Base-by-base conservation (phyloP, 1,284 basidiomycete genomes). In the Rhodotorula mucilaginosa region DNA sequence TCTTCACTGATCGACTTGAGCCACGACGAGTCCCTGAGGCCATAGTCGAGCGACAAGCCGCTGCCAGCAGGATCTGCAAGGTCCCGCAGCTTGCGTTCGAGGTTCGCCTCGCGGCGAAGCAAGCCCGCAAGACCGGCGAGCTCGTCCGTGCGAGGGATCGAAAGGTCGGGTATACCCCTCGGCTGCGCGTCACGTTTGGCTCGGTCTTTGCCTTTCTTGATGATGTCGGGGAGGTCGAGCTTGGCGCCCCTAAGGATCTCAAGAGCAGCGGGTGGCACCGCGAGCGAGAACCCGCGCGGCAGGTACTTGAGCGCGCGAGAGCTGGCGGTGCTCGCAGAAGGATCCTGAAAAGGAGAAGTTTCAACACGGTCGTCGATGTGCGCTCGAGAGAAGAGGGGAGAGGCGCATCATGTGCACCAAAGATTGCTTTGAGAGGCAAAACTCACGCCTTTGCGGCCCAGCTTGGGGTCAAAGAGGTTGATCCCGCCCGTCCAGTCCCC, bases 261-360 rank as follows among this genome's bases (percentile, higher is more conserved):
- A 60, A 63, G 48, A 16, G 59, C 54, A 39, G 59, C 52, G 16
- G 34, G 6, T 0, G 64, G 64, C 47, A 70, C 44, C 1, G 68
- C 60, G 56, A 66, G 61, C 3, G 64, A 65, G 57, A 63, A 63
- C 2, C 64, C 64, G 56, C 68, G 64, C 23, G 54, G 13, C 48
- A 63, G 56, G 64, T 70, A 66, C 60, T 70, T 70, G 64, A 62
- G 49, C n/a, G 63, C 21, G 48, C 68, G 64, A 4, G 48, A 54
- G 18, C 48, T 39, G 64, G 61, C 59, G 6, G 64, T 66, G 21
- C 47, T 46, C 12, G 39, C 34, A 12, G 68, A n/a, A 0, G 68
- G 61, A 56, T 70, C 68, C 56, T 58, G 5, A 51, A 13, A 19
- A 31, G 26, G 13, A 31, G 48, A 44, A 34, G 12, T 19, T 19